Base-by-base conservation (phyloP, 1,284 basidiomycete genomes). In the Trametes polyzona region DNA sequence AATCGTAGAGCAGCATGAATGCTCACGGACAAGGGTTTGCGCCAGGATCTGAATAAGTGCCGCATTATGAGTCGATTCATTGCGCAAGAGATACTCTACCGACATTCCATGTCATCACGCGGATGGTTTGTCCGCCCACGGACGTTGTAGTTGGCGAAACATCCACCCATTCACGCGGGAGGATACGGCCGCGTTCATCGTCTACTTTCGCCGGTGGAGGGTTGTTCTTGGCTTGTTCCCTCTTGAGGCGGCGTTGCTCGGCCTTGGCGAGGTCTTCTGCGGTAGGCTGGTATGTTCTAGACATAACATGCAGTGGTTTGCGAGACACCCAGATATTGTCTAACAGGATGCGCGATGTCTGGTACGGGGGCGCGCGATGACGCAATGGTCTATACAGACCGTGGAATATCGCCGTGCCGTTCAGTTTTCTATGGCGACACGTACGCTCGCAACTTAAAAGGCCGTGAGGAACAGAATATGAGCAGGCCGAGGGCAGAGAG, bases 91-190 rank as follows among this genome's bases (percentile, higher is more conserved):
- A 37, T 26, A 57, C 65, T 58, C 27, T 30, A 84, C 88, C 57
- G 57, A 92, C 89, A 77, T 93, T 93, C 90, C 90, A 93, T 12
- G 87, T 87, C 76, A 90, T 77, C 52, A 93, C 69, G 67, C 78
- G 87, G 52, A 84, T 59, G 21, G 67, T 67, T 36, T 65, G 68
- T 5, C 52, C 58, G 2, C 41, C 26, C 1, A 47, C 33, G 17
- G 64, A 37, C 3, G 52, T 62, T 35, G 52, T 42, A n/a, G 56
- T 55, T 19, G 58, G 49, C 51, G 62, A 39, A 27, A 82, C 65
- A 7, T 74, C 62, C 40, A 85, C 63, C 88, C 88, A 91, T 56
- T 73, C 71, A 49, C 89, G 76, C 35, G 74, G 51, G 11, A 82
- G 56, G 33, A 87, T 80, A 30, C 60, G 64, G 36, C 71, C 73